Evolutionary conservation across 2,329 filamentous ascomycete species (phyloP).

Genomic region (Ceratocystis cacaofunesta): DNA sequence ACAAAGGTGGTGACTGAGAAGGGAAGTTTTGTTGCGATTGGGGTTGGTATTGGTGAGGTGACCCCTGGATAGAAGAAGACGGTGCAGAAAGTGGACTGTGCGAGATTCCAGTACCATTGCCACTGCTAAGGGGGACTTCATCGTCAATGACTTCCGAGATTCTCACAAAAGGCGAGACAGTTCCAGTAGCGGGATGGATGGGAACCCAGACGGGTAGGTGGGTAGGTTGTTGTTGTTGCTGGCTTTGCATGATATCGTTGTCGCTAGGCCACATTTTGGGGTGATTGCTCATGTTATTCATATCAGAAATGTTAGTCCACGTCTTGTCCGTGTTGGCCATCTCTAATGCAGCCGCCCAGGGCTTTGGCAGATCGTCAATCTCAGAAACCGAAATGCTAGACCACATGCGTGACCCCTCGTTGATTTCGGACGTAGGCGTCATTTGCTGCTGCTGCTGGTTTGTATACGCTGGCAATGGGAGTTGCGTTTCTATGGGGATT

Average conservation of each 20-base stretch:
- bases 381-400: conserved; percentile 3
- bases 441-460: not conserved
- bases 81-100: conserved; percentile 14
- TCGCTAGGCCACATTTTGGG: conserved; percentile 9
- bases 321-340: not conserved
- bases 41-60: conserved; percentile 14
- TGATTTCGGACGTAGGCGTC: not conserved
- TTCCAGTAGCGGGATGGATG: conserved; percentile 12
- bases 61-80: conserved; percentile 12
- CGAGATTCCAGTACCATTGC: not conserved
- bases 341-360: not conserved
- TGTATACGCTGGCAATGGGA: not conserved
- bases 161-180: conserved; percentile 12
- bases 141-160: conserved; percentile 14
- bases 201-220: conserved; percentile 15
- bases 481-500: not conserved
- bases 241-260: not conserved
- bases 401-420: not conserved
- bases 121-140: conserved; percentile 1
- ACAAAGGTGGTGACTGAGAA: conserved; percentile 9
- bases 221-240: conserved; percentile 10
- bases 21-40: conserved; percentile 5
- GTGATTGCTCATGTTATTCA: not conserved
- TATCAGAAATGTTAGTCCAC: not conserved
- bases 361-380: not conserved